Evolutionary conservation across 257 asterid species (phyloP).

Genomic region (Gardenia jasminoides): DNA sequence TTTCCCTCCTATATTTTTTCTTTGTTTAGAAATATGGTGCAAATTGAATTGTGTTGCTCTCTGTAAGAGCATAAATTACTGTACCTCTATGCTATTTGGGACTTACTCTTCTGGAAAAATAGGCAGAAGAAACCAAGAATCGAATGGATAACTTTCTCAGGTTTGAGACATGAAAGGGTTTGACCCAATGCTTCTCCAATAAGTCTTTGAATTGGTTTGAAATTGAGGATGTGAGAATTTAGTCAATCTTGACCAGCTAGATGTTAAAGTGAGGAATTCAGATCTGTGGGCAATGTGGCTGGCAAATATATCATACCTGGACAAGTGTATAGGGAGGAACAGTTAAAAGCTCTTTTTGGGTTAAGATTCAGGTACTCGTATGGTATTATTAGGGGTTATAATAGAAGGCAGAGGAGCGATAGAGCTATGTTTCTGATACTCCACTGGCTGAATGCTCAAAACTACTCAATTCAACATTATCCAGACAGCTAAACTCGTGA

Average conservation of each 20-base stretch:
- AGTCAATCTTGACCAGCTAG: not conserved
- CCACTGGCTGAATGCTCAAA: not conserved
- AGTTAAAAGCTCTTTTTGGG: no score
- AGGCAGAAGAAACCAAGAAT: not conserved
- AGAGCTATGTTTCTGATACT: not conserved
- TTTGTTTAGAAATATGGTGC: not conserved
- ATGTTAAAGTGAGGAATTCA: not conserved
- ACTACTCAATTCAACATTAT: not conserved
- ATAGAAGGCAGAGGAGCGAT: not conserved
- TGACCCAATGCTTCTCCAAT: not conserved
- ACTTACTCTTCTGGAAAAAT: not conserved
- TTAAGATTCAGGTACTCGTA: not conserved
- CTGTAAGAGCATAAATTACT: not conserved
- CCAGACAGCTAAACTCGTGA: not conserved
- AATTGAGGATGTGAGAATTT: not conserved
- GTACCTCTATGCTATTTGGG: not conserved
- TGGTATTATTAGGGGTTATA: not conserved
- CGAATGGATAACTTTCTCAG: not conserved
- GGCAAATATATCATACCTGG: not conserved
- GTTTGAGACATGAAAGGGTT: no score
- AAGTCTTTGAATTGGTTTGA: not conserved
- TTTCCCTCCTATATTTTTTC: not conserved
- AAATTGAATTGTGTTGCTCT: not conserved
- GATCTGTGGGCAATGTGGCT: not conserved
- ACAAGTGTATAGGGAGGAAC: not conserved